Evolutionary conservation across 1,139 yeast genomes (phyloP).

Genomic region (Martiniozyma asiatica): DNA sequence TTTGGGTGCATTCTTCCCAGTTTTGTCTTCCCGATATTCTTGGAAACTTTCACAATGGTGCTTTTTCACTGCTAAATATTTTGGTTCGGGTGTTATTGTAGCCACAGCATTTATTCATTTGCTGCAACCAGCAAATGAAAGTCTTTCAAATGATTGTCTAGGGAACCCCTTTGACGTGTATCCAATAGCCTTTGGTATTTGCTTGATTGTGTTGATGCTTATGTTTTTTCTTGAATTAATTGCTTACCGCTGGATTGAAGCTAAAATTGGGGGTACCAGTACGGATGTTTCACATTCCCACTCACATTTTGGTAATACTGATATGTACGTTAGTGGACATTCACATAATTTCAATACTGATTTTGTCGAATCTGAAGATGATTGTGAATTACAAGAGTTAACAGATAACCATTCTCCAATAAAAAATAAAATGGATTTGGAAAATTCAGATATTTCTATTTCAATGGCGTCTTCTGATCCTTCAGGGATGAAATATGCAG

Average conservation of each 20-base stretch:
- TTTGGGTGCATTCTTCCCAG: slow-evolving; percentile 49
- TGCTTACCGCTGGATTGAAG: slow-evolving; percentile 40
- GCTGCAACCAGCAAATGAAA: slow-evolving; percentile 62
- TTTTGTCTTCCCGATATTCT: slow-evolving; percentile 43
- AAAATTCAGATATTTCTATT: not conserved
- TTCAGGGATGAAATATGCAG: slow-evolving; percentile 24
- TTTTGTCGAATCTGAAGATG: not conserved
- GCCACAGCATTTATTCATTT: slow-evolving; percentile 85
- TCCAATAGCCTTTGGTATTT: slow-evolving; percentile 57
- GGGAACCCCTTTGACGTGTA: slow-evolving; percentile 42
- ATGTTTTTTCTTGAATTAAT: slow-evolving; percentile 46
- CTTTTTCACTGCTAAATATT: slow-evolving; percentile 65
- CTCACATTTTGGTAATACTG: slow-evolving; percentile 38
- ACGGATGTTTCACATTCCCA: slow-evolving; percentile 26
- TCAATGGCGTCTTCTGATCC: not conserved
- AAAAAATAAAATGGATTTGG: slow-evolving; percentile 1
- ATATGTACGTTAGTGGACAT: slow-evolving; percentile 6
- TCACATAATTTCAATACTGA: slow-evolving; percentile 1
- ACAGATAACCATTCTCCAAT: not conserved
- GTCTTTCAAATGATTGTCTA: slow-evolving; percentile 38
- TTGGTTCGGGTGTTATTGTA: slow-evolving; percentile 86
- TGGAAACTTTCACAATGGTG: slow-evolving; percentile 46
- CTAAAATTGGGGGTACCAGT: slow-evolving; percentile 21
- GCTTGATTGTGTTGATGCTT: slow-evolving; percentile 39
- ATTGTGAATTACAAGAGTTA: not conserved